A percentile compares a stretch with the other conserved stretches of the same genome.
These are phyloP conservation scores for Xylaria sp. DNA, from an alignment of 2,329 filamentous ascomycete genomes.

Conservation along the genomic window DNA sequence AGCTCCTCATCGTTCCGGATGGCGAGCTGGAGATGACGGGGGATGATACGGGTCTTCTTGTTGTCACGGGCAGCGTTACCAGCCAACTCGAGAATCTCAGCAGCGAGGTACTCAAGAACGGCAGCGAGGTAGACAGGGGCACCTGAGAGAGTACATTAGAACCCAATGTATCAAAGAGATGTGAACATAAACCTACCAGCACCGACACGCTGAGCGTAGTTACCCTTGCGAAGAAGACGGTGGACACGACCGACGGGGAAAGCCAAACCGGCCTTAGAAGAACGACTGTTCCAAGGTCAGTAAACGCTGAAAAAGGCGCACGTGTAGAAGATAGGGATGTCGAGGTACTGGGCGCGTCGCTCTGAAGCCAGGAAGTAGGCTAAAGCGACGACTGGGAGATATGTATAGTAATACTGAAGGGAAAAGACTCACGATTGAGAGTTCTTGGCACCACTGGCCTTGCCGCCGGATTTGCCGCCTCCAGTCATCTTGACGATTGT, in stretches of 20 bases:
- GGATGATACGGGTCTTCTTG: constrained; percentile 99
- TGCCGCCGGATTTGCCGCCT: constrained; percentile 99
- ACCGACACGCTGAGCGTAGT: constrained; percentile 99
- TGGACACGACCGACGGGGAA: constrained; percentile 99
- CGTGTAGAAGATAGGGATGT: background rate
- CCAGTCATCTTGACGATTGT: constrained; percentile 92
- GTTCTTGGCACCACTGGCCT: constrained; percentile 99
- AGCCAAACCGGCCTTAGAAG: constrained; percentile 98
- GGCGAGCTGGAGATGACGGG: constrained; percentile 97
- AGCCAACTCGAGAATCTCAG: constrained; percentile 98
- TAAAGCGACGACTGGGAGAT: background rate
- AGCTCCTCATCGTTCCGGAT: constrained; percentile 99
- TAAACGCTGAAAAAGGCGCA: constrained; percentile 34
- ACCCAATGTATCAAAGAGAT: constrained; percentile 46
- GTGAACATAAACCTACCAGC: constrained; percentile 61
- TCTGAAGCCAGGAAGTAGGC: constrained; percentile 24
- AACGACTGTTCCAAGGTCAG: constrained; percentile 76
- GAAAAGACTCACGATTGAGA: constrained; percentile 88
- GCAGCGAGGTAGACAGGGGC: constrained; percentile 97
- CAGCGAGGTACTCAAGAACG: constrained; percentile 97
- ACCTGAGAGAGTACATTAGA: constrained; percentile 47
- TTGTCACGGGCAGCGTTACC: constrained; percentile 99
- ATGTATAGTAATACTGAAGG: background rate
- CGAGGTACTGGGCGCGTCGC: constrained; percentile 54
- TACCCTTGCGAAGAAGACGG: constrained; percentile 97